Conservation (phyloP, 2,329 filamentous ascomycete species). For the Ophiosphaerella korrae region DNA sequence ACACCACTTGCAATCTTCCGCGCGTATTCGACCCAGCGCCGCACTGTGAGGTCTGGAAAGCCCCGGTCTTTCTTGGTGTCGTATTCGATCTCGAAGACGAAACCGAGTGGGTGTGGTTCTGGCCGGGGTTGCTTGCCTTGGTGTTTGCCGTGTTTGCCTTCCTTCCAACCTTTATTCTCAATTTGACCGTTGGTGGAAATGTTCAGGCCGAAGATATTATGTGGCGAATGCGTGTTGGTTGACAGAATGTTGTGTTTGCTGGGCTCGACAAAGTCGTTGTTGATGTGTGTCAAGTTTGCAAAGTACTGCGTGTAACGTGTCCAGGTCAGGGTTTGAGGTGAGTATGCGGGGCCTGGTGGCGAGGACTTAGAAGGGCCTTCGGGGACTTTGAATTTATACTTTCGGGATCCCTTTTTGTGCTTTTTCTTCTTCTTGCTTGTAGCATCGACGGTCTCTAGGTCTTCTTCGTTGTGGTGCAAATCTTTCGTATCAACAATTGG, state of each 20-base stretch:
- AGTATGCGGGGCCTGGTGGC: slow-evolving; percentile 87
- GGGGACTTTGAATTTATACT: slow-evolving; percentile 62
- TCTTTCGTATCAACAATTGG: slow-evolving; percentile 11
- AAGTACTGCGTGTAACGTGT: slow-evolving; percentile 88
- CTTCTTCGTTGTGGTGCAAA: slow-evolving; percentile 36
- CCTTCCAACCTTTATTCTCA: slow-evolving; percentile 59
- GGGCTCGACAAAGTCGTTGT: slow-evolving; percentile 65
- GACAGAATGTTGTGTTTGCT: slow-evolving; percentile 3
- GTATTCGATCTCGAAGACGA: slow-evolving; percentile 84
- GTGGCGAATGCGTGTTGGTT: slow-evolving; percentile 12
- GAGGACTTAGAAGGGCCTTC: slow-evolving; percentile 72
- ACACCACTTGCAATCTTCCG: slow-evolving; percentile 68
- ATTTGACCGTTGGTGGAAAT: slow-evolving; percentile 36
- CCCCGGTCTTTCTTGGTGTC: slow-evolving; percentile 76
- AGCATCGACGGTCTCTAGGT: slow-evolving; percentile 50
- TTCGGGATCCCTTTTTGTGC: slow-evolving; percentile 44
- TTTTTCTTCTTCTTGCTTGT: slow-evolving; percentile 57
- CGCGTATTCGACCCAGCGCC: slow-evolving; percentile 79
- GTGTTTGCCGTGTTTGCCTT: slow-evolving; percentile 68
- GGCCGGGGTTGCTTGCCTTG: slow-evolving; percentile 52
- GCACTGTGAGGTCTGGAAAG: slow-evolving; percentile 85
- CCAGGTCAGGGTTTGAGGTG: slow-evolving; percentile 78
- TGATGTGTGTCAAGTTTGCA: slow-evolving; percentile 89
- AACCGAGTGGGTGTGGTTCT: slow-evolving; percentile 65
- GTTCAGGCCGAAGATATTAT: slow-evolving; percentile 30